A percentile compares a stretch with the other conserved stretches of the same genome.
phyloP scores from a whole-genome alignment of 73 alveolate genomes.

The Durusdinium trenchii region DNA sequence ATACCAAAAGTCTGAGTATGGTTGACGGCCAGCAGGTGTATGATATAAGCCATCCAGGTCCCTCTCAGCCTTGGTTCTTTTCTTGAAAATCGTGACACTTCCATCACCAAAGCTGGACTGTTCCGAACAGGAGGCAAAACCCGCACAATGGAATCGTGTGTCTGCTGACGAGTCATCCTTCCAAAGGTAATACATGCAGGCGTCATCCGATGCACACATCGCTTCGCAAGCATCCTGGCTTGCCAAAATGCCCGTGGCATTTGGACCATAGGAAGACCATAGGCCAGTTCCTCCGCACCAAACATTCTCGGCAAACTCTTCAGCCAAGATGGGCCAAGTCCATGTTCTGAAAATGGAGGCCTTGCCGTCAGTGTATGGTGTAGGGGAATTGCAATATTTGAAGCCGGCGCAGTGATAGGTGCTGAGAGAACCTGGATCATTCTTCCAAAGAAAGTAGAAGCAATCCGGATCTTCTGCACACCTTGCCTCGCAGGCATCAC shows the following conservation, averaged over 20 bases:
- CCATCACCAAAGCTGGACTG: conserved; percentile 73
- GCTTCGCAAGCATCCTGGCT: conserved; percentile 76
- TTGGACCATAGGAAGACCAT: conserved; percentile 7
- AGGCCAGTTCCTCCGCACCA: conserved; percentile 74
- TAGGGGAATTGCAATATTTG: conserved; percentile 61
- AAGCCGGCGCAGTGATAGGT: conserved; percentile 93
- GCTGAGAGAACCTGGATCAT: conserved; percentile 79
- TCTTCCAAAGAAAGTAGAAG: conserved; percentile 61
- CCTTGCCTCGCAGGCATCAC: conserved; percentile 59
- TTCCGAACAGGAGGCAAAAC: conserved; percentile 43
- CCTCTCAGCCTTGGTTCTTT: conserved; percentile 72
- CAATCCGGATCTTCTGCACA: conserved; percentile 75
- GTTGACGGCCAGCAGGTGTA: conserved; percentile 93
- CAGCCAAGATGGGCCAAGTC: conserved; percentile 76
- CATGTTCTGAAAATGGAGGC: conserved; percentile 29
- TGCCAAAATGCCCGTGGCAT: conserved; percentile 56
- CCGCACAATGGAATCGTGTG: conserved; percentile 90
- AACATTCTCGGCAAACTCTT: conserved; percentile 40
- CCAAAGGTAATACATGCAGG: conserved; percentile 84
- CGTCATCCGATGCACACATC: conserved; percentile 59
- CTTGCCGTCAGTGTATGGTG: conserved; percentile 90
- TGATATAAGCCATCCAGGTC: conserved; percentile 53
- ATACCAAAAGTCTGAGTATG: conserved; percentile 87
- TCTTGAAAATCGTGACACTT: conserved; percentile 23
- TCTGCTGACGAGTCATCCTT: conserved; percentile 72